Conservation (phyloP, 73 alveolate genomes). For the Paramecium primaurelia region DNA sequence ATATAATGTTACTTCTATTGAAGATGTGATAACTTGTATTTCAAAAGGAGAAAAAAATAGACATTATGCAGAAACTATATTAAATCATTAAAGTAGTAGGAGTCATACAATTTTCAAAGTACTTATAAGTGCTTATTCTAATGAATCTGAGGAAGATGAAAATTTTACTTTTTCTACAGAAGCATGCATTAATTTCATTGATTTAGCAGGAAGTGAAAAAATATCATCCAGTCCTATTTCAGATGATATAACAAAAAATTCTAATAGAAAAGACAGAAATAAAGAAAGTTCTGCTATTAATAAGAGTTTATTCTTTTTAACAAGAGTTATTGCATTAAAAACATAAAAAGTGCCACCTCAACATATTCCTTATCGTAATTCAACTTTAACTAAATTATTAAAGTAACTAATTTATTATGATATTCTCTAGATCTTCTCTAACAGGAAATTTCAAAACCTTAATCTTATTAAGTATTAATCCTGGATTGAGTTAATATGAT, state of each 20-base stretch:
- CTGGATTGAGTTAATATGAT: slow-evolving; percentile 23
- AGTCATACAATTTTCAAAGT: slow-evolving; percentile 81
- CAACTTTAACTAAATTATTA: slow-evolving; percentile 54
- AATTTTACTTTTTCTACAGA: slow-evolving; percentile 59
- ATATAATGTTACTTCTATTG: slow-evolving; percentile 68
- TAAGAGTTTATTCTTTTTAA: slow-evolving; percentile 58
- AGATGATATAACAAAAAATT: not conserved
- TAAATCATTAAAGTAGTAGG: slow-evolving; percentile 81
- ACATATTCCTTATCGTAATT: slow-evolving; percentile 60
- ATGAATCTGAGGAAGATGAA: slow-evolving; percentile 51
- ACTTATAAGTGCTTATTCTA: slow-evolving; percentile 52
- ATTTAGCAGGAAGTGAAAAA: slow-evolving; percentile 63
- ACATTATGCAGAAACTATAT: slow-evolving; percentile 85
- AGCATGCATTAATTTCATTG: slow-evolving; percentile 56
- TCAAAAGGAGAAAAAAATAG: slow-evolving; percentile 79
- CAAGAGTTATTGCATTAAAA: slow-evolving; percentile 56
- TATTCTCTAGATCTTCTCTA: not conserved
- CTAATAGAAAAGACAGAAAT: slow-evolving; percentile 49
- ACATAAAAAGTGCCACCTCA: slow-evolving; percentile 53
- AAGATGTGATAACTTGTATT: slow-evolving; percentile 72
- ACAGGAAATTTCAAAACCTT: slow-evolving; percentile 54
- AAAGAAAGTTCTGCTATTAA: slow-evolving; percentile 52
- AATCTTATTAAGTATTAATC: slow-evolving; percentile 48
- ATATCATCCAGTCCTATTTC: slow-evolving; percentile 13
- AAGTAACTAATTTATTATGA: not conserved